These are phyloP conservation scores for Neolecta irregularis DNA, from an alignment of 1,139 yeast species.

Conservation along the genomic window DNA sequence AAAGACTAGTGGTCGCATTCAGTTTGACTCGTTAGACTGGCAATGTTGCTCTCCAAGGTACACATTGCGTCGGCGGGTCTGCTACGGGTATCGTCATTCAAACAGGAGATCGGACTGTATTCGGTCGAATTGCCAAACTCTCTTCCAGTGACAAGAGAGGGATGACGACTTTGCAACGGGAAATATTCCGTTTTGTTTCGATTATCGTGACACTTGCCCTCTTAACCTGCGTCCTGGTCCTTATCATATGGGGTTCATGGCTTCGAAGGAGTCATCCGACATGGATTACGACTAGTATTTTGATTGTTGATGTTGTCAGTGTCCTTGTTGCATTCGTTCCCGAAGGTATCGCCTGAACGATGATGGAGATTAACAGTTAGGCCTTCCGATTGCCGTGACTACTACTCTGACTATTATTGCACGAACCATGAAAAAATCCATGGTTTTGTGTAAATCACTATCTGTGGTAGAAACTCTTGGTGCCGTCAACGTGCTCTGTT, in stretches of 20 bases:
- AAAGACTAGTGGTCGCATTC: too few species aligned
- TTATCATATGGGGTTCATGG: slow-evolving; percentile 37
- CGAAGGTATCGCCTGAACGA: too few species aligned
- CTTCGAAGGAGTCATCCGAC: slow-evolving; percentile 28
- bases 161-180: slow-evolving; percentile 34
- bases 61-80: slow-evolving; percentile 34
- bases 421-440: slow-evolving; percentile 92
- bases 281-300: slow-evolving; percentile 31
- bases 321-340: slow-evolving; percentile 42
- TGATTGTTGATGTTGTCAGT: slow-evolving; percentile 26
- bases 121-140: slow-evolving; percentile 35
- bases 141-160: slow-evolving; percentile 28
- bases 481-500: slow-evolving; percentile 89
- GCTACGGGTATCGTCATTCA: slow-evolving; percentile 32
- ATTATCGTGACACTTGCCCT: slow-evolving; percentile 29
- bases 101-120: slow-evolving; percentile 35
- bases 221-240: slow-evolving; percentile 28
- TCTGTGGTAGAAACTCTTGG: slow-evolving; percentile 98
- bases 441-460: slow-evolving; percentile 80
- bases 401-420: slow-evolving; percentile 82
- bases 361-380: too few species aligned
- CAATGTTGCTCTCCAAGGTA: slow-evolving; percentile 38
- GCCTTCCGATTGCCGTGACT: slow-evolving; percentile 40
- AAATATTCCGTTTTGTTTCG: slow-evolving; percentile 32
- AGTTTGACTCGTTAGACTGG: too few species aligned